These are phyloP conservation scores for Ottelia alismoides DNA, from an alignment of 106 monocot genomes.

Conservation along the genomic window DNA sequence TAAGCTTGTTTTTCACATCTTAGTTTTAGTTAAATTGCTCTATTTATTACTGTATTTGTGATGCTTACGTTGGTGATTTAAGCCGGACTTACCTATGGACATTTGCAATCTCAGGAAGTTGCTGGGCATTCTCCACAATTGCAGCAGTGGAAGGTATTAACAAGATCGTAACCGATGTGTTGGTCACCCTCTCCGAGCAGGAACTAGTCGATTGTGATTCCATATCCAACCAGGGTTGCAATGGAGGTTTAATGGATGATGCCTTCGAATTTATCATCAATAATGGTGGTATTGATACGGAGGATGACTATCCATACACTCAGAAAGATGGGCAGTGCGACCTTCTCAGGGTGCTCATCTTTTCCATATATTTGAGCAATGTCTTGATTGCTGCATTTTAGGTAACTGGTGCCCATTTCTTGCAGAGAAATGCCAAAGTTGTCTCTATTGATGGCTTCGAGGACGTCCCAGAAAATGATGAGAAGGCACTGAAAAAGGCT, in stretches of 20 bases:
- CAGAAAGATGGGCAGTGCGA: constrained; percentile 19
- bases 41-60: no score
- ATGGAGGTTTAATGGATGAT: constrained; percentile 54
- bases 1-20: no score
- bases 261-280: constrained; percentile 41
- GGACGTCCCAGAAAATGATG: constrained; percentile 27
- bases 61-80: no score
- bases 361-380: not conserved
- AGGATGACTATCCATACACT: constrained; percentile 36
- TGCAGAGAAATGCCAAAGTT: constrained; percentile 24
- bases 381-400: no score
- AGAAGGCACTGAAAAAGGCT: constrained; percentile 23
- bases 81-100: no score
- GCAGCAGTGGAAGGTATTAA: constrained; percentile 59
- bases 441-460: constrained; percentile 41
- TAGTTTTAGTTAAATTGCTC: no score
- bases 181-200: constrained; percentile 58
- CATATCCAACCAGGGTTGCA: constrained; percentile 35
- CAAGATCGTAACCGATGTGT: constrained; percentile 30
- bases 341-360: constrained; percentile 11
- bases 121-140: constrained; percentile 66
- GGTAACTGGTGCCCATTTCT: not conserved
- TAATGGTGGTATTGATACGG: constrained; percentile 47
- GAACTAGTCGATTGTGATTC: constrained; percentile 58
- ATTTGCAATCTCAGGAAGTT: no score